These are phyloP conservation scores for Amaranthus hypochondriacus DNA, from an alignment of 148 eudicot genomes.

Conservation along the genomic window DNA sequence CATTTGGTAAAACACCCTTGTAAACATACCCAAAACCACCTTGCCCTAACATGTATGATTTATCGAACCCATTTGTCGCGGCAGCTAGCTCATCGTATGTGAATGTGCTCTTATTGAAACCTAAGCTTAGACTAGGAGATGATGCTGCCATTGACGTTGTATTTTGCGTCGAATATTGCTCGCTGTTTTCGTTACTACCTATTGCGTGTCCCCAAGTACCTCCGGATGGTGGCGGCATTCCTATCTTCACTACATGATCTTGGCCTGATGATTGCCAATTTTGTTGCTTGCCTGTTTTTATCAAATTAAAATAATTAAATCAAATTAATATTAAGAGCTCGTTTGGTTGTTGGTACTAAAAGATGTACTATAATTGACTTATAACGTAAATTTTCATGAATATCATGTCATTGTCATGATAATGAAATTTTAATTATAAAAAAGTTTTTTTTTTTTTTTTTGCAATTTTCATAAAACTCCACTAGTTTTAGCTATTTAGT, in stretches of 20 bases:
- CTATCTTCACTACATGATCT: slow-evolving; percentile 24
- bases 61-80: slow-evolving; percentile 61
- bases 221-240: slow-evolving; percentile 15
- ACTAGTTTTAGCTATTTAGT: too few species aligned
- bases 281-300: slow-evolving; percentile 4
- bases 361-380: too few species aligned
- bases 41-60: slow-evolving; percentile 62
- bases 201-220: slow-evolving; percentile 12
- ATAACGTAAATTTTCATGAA: too few species aligned
- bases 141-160: neutral
- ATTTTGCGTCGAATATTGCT: neutral
- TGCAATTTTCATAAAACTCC: too few species aligned
- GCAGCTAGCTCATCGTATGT: slow-evolving; percentile 53
- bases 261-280: slow-evolving; percentile 33
- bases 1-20: slow-evolving; percentile 60
- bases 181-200: slow-evolving; percentile 1
- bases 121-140: slow-evolving; percentile 25
- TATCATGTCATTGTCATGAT: too few species aligned
- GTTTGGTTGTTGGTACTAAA: too few species aligned
- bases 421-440: too few species aligned
- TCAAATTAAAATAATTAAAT: neutral
- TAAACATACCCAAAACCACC: slow-evolving; percentile 83
- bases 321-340: too few species aligned
- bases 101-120: slow-evolving; percentile 40
- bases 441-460: too few species aligned